Evolutionary conservation across 2,329 filamentous ascomycete genomes (phyloP).

Genomic region (Calonectria naviculata): DNA sequence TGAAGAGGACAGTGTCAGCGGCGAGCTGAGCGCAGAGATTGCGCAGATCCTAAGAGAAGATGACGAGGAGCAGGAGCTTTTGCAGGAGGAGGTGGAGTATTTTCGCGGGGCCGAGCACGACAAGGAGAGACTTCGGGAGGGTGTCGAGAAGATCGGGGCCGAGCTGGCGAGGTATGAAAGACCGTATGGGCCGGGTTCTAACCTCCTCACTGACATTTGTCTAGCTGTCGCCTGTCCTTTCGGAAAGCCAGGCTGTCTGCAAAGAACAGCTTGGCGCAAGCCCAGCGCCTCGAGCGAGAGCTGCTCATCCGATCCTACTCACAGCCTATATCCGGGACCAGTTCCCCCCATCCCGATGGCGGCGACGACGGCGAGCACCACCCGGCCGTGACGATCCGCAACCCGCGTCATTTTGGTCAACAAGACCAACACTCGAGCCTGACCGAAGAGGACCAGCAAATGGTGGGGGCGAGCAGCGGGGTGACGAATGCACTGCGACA

Average conservation of each 20-base stretch:
- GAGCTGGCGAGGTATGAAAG: conserved; percentile 75
- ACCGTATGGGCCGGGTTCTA: neutral
- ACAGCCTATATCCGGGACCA: conserved; percentile 50
- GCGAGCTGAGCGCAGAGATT: conserved; percentile 85
- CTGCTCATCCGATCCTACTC: conserved; percentile 76
- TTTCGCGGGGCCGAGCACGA: conserved; percentile 67
- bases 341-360: conserved; percentile 38
- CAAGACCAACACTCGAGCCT: conserved; percentile 49
- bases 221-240: conserved; percentile 73
- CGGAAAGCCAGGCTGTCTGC: conserved; percentile 85
- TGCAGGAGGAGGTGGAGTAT: conserved; percentile 83
- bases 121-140: conserved; percentile 73
- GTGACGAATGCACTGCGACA: conserved; percentile 86
- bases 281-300: conserved; percentile 81
- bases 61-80: conserved; percentile 84
- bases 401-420: conserved; percentile 44
- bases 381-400: conserved; percentile 32
- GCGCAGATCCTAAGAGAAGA: conserved; percentile 80
- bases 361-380: conserved; percentile 33
- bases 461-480: conserved; percentile 80
- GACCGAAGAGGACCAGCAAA: conserved; percentile 77
- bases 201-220: conserved; percentile 10
- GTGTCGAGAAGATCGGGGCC: conserved; percentile 72
- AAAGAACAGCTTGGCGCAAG: conserved; percentile 78
- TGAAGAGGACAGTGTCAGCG: conserved; percentile 65